Evolutionary conservation across 306 rosid species (phyloP).

Genomic region (Abrus pulchellus): DNA sequence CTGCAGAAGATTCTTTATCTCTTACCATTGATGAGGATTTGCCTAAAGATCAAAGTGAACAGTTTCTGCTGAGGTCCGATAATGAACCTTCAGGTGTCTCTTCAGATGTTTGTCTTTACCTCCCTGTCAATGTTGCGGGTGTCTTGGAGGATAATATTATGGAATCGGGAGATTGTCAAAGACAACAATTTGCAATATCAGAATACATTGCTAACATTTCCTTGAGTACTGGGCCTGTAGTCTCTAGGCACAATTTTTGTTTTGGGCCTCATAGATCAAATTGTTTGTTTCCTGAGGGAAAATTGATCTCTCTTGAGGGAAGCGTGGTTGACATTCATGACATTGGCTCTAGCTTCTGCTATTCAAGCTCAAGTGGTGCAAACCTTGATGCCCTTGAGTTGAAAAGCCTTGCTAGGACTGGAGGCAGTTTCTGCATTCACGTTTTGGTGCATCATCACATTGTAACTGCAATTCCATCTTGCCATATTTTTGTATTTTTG

Average conservation of each 20-base stretch:
- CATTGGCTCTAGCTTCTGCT: conserved; percentile 49
- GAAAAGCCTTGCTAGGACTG: conserved; percentile 53
- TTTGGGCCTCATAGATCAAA: conserved; percentile 49
- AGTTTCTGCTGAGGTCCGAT: conserved; percentile 42
- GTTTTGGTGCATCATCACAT: conserved; percentile 64
- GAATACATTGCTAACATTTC: conserved; percentile 48
- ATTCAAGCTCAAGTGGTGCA: conserved; percentile 54
- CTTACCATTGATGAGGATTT: conserved; percentile 45
- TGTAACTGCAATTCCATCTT: conserved; percentile 57
- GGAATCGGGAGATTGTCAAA: conserved; percentile 48
- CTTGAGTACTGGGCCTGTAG: conserved; percentile 37
- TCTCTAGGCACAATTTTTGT: conserved; percentile 34
- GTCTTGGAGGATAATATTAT: conserved; percentile 50
- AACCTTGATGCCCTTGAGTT: conserved; percentile 53
- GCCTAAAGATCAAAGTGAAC: conserved; percentile 52
- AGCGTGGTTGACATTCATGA: conserved; percentile 66
- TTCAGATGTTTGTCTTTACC: conserved; percentile 75
- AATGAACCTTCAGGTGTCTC: conserved; percentile 45
- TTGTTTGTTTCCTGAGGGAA: conserved; percentile 76
- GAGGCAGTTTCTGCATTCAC: conserved; percentile 73
- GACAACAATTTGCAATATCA: conserved; percentile 51
- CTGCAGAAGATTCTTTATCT: conserved; percentile 48
- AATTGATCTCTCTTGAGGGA: conserved; percentile 69
- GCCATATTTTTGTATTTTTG: conserved; percentile 26
- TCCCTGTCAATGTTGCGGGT: conserved; percentile 58